These are phyloP conservation scores for Blumeriella jaapii DNA, from an alignment of 2,329 filamentous ascomycete genomes.

Conservation along the genomic window DNA sequence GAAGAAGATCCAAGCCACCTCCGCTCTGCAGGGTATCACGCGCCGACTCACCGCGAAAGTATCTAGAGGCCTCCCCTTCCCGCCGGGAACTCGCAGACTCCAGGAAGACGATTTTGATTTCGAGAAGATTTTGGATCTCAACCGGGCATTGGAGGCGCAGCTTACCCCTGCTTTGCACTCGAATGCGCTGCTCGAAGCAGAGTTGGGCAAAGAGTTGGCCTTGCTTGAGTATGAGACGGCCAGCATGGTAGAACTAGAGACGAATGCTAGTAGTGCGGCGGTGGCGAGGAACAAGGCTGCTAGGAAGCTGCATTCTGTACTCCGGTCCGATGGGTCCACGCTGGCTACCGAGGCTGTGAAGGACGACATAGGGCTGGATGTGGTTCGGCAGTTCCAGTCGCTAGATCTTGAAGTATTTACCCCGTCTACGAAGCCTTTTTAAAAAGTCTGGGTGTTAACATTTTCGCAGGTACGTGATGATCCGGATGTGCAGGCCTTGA, in stretches of 20 bases:
- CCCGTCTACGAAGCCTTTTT: background rate
- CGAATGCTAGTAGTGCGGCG: constrained; percentile 44
- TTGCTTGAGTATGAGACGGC: constrained; percentile 45
- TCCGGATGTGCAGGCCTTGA: constrained; percentile 19
- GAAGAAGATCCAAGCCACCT: constrained; percentile 35
- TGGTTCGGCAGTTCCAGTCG: constrained; percentile 1
- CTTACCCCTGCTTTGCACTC: constrained; percentile 53
- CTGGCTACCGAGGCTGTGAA: constrained; percentile 8
- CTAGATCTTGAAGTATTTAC: constrained; percentile 16
- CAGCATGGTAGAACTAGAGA: constrained; percentile 38
- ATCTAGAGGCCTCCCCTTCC: constrained; percentile 52
- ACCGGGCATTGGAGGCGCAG: constrained; percentile 41
- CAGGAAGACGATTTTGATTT: constrained; percentile 52
- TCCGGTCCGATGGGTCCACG: constrained; percentile 14
- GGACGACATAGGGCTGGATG: constrained; percentile 13
- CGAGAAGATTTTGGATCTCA: constrained; percentile 51
- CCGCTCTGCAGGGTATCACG: constrained; percentile 42
- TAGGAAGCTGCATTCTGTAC: constrained; percentile 25
- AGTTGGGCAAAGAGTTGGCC: constrained; percentile 44
- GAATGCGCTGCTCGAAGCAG: constrained; percentile 46
- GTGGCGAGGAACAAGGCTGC: constrained; percentile 36
- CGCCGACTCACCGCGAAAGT: constrained; percentile 47
- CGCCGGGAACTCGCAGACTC: constrained; percentile 38
- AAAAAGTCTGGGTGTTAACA: background rate
- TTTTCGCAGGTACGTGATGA: constrained; percentile 17